Evolutionary conservation across 2,329 filamentous ascomycete genomes (phyloP), one percentile per base, ranked within the genome.

Genomic region (Curvularia sp.): DNA sequence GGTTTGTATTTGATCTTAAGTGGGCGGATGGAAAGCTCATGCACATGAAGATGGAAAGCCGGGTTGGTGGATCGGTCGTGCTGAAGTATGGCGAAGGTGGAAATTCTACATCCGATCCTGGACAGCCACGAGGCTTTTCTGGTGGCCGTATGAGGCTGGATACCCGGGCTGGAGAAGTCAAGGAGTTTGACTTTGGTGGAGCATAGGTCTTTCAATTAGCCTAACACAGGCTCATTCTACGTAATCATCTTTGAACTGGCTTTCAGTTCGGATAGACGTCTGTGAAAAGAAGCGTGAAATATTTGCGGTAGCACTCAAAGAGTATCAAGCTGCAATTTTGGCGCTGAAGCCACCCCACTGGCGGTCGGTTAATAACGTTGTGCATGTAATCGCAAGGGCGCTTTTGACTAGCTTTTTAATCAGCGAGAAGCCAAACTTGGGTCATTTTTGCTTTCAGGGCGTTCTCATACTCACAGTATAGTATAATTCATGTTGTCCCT

Each of bases 21-120:
- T 69, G 66, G 65, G 27, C 10, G 5, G 43, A 28, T n/a, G 55
- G 58, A n/a, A 45, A 27, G 4, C 36, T 66, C 28, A 53, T 49
- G 67, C 63, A 72, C 54, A 65, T 65, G 19, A 54, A 61, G 42
- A 63, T 67, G 39, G 50, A 55, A 43, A 54, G 51, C 49, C 57
- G 59, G 9, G 55, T 46, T 38, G 47, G 53, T 28, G 53, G 53
- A 3, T 8, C 23, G 15, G 30, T 55, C 18, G 47, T 55, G 18
- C 7, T 55, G 21, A 55, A 51, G 39, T 55, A 55, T 13, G 34
- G 47, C n/a, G 28, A 30, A 10, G 13, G 23, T 18, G 25, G 25
- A 18, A 28, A 30, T 32, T 34, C 15, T 8, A 48, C 32, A 21
- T 9, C 43, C 12, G 6, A 10, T 4, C 2, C 42, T 21, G 34